These are phyloP conservation scores for Cutaneotrichosporon sp. DNA, from an alignment of 1,284 basidiomycete genomes.

Conservation along the genomic window DNA sequence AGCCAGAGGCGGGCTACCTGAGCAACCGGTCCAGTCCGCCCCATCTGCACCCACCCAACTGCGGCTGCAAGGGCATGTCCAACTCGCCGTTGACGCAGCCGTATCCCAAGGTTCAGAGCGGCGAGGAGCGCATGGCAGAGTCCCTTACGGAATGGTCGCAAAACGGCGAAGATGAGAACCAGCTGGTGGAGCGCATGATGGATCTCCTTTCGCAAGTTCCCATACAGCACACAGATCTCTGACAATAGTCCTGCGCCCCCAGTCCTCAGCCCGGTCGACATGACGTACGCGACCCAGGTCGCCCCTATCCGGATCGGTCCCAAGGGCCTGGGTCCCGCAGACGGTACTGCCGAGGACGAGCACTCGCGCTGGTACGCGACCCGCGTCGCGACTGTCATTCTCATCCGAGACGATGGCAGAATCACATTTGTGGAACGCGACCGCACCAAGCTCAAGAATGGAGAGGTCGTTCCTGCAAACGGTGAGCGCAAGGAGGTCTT, in stretches of 20 bases:
- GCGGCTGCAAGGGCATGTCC: slow-evolving; percentile 33
- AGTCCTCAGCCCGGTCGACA: slow-evolving; percentile 16
- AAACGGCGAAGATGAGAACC: slow-evolving; percentile 24
- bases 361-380: slow-evolving; percentile 46
- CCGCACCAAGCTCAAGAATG: slow-evolving; percentile 34
- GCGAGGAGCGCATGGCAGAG: slow-evolving; percentile 33
- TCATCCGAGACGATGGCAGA: slow-evolving; percentile 43
- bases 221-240: background rate
- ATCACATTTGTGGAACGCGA: slow-evolving; percentile 50
- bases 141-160: slow-evolving; percentile 32
- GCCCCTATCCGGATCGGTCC: slow-evolving; percentile 30
- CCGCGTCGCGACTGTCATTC: slow-evolving; percentile 45
- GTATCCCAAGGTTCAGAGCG: slow-evolving; percentile 47
- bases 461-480: slow-evolving; percentile 17
- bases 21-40: slow-evolving; percentile 39
- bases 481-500: slow-evolving; percentile 1
- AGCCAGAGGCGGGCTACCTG: slow-evolving; percentile 37
- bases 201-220: slow-evolving; percentile 41
- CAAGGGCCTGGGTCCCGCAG: background rate
- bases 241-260: slow-evolving; percentile 17
- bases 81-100: slow-evolving; percentile 44
- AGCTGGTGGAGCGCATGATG: slow-evolving; percentile 42
- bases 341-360: background rate
- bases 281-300: slow-evolving; percentile 33
- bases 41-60: slow-evolving; percentile 9